Base-by-base conservation (phyloP, 257 asterid species). In the Forsythia suspensa region DNA sequence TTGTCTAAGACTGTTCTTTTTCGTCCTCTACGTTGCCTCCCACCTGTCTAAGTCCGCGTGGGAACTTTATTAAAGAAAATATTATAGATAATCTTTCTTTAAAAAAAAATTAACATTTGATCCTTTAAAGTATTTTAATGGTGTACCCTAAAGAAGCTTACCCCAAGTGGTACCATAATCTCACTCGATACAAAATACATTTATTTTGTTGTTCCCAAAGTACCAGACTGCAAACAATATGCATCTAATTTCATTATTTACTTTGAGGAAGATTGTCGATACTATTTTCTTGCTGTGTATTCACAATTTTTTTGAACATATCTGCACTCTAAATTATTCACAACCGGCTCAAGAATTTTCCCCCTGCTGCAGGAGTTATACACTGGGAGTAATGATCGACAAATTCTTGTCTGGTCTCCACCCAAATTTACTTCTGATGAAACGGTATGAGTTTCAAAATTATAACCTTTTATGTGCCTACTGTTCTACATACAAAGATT, bases 371-470 rank as follows among this genome's bases (percentile, higher is more conserved):
- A 94, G 98, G 98, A 92, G 83, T 82, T 94, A 68, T 92, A 90
- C 74, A 91, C 95, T 0, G 96, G 97, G 55, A 90, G 91, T 42
- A 92, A 84, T 80, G 97, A 91, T 79, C 77, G 98, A 79, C 91
- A 92, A 83, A 92, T 94, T 75, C 98, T 94, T 48, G 98, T 90
- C 8, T 94, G 98, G 97, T 90, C 98, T 72, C 97, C 97, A n/a
- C 67, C 92, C 76, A 88, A 81, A 59, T 63, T 46, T 41, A 74
- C 76, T 65, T 71, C 85, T 41, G 88, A 67, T 76, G 97, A 92
- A 84, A 78, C 80, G 92, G 98, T 94, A 87, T 8, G 43, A 59
- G 72, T 67, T 71, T 71, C 36, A 43, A 57, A 55, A 65, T 51
- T 3, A 67, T 29, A 8, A 36, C 36, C n/a, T 38, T 39, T 44